A percentile compares a stretch with the other conserved stretches of the same genome.
These are phyloP conservation scores for Phlegmacium glaucopus DNA, from an alignment of 768 basidiomycete genomes.

Conservation along the genomic window DNA sequence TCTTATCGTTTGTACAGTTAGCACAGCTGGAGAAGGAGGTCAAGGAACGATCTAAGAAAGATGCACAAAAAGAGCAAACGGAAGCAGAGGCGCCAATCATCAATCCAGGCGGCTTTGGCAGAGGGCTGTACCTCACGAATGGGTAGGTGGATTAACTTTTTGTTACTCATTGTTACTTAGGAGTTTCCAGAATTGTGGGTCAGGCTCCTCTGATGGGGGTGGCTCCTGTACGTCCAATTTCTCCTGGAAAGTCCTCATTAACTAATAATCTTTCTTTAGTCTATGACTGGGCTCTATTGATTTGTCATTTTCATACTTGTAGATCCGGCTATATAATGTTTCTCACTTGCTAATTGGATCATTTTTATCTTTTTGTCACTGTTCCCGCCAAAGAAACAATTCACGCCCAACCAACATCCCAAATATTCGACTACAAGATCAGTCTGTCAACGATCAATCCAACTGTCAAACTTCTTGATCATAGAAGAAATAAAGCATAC, in stretches of 20 bases:
- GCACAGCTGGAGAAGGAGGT: constrained; percentile 85
- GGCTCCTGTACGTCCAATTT: constrained; percentile 50
- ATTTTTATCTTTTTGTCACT: constrained; percentile 1
- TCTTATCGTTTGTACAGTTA: constrained; percentile 40
- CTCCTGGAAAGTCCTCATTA: background rate
- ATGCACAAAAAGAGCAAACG: constrained; percentile 83
- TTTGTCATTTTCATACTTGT: constrained; percentile 24
- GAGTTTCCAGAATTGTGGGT: constrained; percentile 46
- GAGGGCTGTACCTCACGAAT: constrained; percentile 64
- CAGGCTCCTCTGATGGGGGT: constrained; percentile 71
- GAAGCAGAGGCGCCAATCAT: constrained; percentile 87
- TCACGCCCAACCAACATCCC: too few species aligned
- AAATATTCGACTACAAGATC: too few species aligned
- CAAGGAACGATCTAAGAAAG: constrained; percentile 82
- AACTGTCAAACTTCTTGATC: too few species aligned
- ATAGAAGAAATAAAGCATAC: too few species aligned
- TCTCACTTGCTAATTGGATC: constrained; percentile 24
- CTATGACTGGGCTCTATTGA: constrained; percentile 62
- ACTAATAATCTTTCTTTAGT: constrained; percentile 25
- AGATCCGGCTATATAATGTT: constrained; percentile 29
- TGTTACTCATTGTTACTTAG: constrained; percentile 7
- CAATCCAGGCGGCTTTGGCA: constrained; percentile 70
- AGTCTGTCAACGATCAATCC: too few species aligned
- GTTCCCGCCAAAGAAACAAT: background rate
- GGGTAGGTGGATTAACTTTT: constrained; percentile 43